phyloP scores from a whole-genome alignment of 2,329 filamentous ascomycete species.

The Cladosporium sp. region DNA sequence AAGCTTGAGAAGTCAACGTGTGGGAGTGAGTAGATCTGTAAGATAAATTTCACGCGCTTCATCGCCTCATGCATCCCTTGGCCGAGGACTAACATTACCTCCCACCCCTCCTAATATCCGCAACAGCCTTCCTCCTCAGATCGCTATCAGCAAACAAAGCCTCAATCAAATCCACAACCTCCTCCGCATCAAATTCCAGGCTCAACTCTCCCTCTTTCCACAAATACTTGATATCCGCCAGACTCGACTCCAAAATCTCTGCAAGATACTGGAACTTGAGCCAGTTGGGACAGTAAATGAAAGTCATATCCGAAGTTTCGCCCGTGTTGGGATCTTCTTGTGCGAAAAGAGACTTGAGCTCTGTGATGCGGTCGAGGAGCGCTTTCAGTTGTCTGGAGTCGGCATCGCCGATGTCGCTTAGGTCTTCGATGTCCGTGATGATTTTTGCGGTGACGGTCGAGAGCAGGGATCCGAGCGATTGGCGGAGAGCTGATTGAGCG shows the following conservation, averaged over 20 bases:
- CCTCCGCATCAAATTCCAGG: conserved; percentile 61
- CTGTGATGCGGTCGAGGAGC: conserved; percentile 57
- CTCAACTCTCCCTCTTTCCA: conserved; percentile 66
- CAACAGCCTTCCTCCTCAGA: conserved; percentile 58
- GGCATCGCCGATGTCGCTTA: conserved; percentile 63
- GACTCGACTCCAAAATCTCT: conserved; percentile 62
- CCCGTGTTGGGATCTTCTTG: conserved; percentile 41
- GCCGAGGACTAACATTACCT: not conserved
- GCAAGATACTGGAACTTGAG: conserved; percentile 65
- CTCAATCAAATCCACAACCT: conserved; percentile 63
- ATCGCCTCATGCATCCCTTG: not conserved
- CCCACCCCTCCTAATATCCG: conserved; percentile 51
- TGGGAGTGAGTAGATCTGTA: not conserved
- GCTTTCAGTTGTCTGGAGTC: conserved; percentile 60
- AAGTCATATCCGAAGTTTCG: conserved; percentile 54
- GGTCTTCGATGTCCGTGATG: conserved; percentile 62
- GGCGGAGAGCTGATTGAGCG: conserved; percentile 60
- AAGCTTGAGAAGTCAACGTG: not conserved
- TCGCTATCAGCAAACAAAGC: conserved; percentile 65
- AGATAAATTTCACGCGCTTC: not conserved
- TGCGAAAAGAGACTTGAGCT: conserved; percentile 59
- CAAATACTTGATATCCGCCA: conserved; percentile 66
- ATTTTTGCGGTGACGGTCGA: conserved; percentile 60
- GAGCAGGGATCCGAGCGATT: conserved; percentile 61
- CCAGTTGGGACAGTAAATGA: conserved; percentile 64